A percentile compares a stretch with the other conserved stretches of the same genome.
Evolutionary conservation across 208 protist genomes (phyloP).

Genomic region (Acanthamoeba culbertsoni): DNA sequence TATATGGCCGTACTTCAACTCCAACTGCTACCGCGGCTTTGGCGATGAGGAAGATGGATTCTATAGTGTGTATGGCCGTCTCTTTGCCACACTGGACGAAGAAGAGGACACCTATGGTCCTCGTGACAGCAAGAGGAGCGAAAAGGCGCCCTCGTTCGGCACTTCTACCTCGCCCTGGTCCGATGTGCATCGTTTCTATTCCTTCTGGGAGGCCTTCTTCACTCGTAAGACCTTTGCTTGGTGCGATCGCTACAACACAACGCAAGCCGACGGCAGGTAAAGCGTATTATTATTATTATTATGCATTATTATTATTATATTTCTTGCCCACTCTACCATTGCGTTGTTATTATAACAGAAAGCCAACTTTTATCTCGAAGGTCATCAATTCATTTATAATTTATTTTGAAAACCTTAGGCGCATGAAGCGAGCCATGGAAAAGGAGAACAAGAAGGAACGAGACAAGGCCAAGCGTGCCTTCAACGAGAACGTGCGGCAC

Average conservation of each 20-base stretch:
- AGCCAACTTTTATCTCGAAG: no score
- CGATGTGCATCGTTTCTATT: conserved; percentile 71
- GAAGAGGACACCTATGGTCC: conserved; percentile 58
- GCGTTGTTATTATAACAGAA: no score
- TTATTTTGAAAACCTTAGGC: neutral
- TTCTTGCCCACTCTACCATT: neutral
- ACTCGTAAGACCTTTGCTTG: conserved; percentile 68
- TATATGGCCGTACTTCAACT: conserved; percentile 73
- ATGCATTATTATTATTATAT: no score
- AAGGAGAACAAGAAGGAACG: conserved; percentile 81
- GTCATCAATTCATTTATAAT: neutral
- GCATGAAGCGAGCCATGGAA: conserved; percentile 77
- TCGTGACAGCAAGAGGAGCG: neutral
- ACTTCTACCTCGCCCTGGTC: neutral
- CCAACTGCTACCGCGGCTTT: conserved; percentile 60
- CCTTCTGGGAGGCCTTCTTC: conserved; percentile 70
- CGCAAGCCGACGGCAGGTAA: neutral
- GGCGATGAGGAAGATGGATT: conserved; percentile 71
- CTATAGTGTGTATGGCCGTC: conserved; percentile 68
- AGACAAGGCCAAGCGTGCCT: conserved; percentile 15
- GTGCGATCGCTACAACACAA: conserved; percentile 64
- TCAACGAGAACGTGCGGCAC: conserved; percentile 74
- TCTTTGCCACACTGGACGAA: conserved; percentile 74
- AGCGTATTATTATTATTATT: no score
- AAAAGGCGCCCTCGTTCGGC: conserved; percentile 64